phyloP scores from a whole-genome alignment of 805 yeast species.

The Pichia cephalocereana region DNA sequence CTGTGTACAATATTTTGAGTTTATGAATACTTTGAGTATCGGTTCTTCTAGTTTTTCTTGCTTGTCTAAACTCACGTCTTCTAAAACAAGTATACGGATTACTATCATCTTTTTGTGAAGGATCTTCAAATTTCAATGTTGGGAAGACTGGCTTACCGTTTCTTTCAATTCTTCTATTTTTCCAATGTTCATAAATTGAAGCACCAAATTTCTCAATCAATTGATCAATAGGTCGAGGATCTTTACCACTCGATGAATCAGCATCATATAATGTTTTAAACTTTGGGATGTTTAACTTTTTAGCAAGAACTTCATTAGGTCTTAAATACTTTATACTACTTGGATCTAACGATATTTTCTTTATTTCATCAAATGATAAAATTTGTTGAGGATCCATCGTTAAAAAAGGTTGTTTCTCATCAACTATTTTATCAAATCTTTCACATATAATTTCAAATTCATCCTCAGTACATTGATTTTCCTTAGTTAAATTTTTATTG shows the following conservation, averaged over 20 bases:
- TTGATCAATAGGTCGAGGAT: constrained; percentile 36
- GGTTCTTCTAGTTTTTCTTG: constrained; percentile 91
- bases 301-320: constrained; percentile 49
- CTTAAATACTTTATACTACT: constrained; percentile 30
- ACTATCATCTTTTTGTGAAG: constrained; percentile 69
- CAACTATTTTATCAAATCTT: constrained; percentile 62
- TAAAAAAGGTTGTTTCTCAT: constrained; percentile 80
- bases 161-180: constrained; percentile 55
- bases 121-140: constrained; percentile 72
- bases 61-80: constrained; percentile 89
- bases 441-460: constrained; percentile 79
- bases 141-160: constrained; percentile 70
- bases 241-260: constrained; percentile 23
- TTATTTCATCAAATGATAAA: constrained; percentile 59
- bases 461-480: constrained; percentile 49
- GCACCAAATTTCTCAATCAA: constrained; percentile 55
- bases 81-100: constrained; percentile 96
- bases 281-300: constrained; percentile 44
- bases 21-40: constrained; percentile 87
- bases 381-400: constrained; percentile 78
- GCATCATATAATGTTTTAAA: constrained; percentile 55
- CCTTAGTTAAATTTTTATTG: constrained; percentile 27
- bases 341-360: constrained; percentile 36
- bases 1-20: constrained; percentile 61
- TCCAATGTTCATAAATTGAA: constrained; percentile 75